Base-by-base conservation (phyloP, 2,329 filamentous ascomycete species). In the Bisporella sp. region DNA sequence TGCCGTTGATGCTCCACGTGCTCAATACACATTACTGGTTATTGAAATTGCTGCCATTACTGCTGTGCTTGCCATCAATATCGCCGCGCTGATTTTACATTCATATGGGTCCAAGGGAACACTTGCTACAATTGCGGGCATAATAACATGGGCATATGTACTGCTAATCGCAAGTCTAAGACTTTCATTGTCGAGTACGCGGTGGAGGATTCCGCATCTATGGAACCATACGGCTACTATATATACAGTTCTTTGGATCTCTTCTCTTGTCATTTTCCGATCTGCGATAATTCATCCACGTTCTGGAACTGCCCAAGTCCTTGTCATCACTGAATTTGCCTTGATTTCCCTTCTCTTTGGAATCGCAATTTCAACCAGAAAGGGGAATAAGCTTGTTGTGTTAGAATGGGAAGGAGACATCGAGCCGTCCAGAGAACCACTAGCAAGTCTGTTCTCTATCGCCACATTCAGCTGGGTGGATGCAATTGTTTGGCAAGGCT, bases 201-300 rank as follows among this genome's bases (percentile, higher is more conserved):
- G 74, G 75, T 89, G 71, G 78, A 78, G 67, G 68, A 66, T 93
- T 11, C 84, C 86, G 6, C 76, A 79, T 52, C 72, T 97, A 6
- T 99, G 93, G 93, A 91, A 92, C 64, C 93, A 99, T 68, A 97
- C 93, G 0, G 87, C 89, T 21, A 71, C 78, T 55, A 81, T 99
- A 48, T 99, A 99, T 68, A 78, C 79, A 49, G 73, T 83, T 48
- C 85, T 91, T 66, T 99, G 92, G 89, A 63, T 93, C 5, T 84
- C 91, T 62, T 76, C 77, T 6, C 56, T 92, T 29, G 73, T 89
- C 58, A 69, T 92, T 5, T 93, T 97, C 72, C 89, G 93, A 51
- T 96, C 92, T 3, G 84, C 81, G 47, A 70, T 97, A 52, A 82
- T 97, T 54, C 85, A 93, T 66, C 85, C 89, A 0, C 75, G 73